Evolutionary conservation across 345 rosid genomes (phyloP).

Genomic region (Brassica cretica): DNA sequence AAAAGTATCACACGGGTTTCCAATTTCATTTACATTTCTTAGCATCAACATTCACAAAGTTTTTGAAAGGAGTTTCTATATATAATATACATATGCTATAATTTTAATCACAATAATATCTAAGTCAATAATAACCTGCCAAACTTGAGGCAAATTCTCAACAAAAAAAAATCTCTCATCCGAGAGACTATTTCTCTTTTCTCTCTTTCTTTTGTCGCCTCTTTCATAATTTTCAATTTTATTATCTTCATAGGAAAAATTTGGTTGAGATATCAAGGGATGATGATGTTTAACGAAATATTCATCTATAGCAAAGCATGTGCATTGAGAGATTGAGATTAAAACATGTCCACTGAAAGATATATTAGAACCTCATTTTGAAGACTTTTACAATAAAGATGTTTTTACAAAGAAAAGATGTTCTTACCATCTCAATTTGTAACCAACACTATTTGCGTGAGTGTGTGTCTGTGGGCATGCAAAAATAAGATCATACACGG

Average conservation of each 20-base stretch:
- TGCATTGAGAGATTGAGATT: neutral
- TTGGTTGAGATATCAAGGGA: neutral
- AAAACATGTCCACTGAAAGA: neutral
- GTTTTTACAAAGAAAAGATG: neutral
- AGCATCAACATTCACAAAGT: neutral
- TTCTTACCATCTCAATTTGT: neutral
- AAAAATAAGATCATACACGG: slow-evolving; percentile 14
- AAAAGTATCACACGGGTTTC: slow-evolving; percentile 18
- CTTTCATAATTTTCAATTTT: neutral
- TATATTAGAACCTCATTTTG: neutral
- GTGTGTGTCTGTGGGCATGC: slow-evolving; percentile 7
- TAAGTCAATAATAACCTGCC: neutral
- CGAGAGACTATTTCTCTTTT: neutral
- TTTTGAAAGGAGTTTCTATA: neutral
- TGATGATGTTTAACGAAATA: neutral
- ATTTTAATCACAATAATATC: neutral
- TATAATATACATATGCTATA: neutral
- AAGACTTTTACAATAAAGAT: neutral
- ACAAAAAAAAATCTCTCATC: neutral
- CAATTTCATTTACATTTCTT: neutral
- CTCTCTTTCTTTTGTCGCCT: neutral
- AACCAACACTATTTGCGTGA: slow-evolving; percentile 4
- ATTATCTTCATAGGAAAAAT: neutral
- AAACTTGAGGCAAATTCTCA: neutral
- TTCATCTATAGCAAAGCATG: neutral